Evolutionary conservation across 148 eudicot genomes (phyloP), one percentile per base, ranked within the genome.

Genomic region (Bassia scoparia): DNA sequence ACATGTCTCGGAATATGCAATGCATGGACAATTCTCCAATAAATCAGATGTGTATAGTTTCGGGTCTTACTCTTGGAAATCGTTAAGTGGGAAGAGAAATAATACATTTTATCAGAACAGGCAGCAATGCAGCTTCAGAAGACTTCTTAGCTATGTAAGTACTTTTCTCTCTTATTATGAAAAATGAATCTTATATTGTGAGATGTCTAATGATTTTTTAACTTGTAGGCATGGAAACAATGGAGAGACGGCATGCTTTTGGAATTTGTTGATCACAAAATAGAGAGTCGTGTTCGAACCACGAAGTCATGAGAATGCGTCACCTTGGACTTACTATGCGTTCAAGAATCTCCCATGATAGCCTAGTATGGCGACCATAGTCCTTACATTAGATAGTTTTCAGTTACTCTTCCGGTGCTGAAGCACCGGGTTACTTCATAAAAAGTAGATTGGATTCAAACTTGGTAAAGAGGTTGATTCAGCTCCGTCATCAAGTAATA

Each of bases 261-360:
- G 60, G 78, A 75, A 41, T n/a, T n/a, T 11, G 52, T 84, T 35
- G 80, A 84, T 26, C 52, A 69, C 48, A 62, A 67, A 17, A 17
- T 84, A 41, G 60, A 44, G 68, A 74, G 8, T 75, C 86, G 41
- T 71, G 38, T 52, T 73, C 78, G 23, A 67, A 9, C 18, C n/a
- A 38, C 9, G 82, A 84, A 66, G 82, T 78, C 0, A 56, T 65
- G 68, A 76, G 79, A n/a, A 61, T 84, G 86, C 74, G 59, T 84
- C 84, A 84, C 20, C 69, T 84, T 24, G 87, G 82, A n/a, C n/a
- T 69, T 86, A 38, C 68, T 86, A 67, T 88, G 89, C 6, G 83
- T 84, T 9, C 89, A 84, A 67, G 76, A 81, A 16, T 54, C 78
- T 21, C 37, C 41, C 2, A 74, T 13, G 23, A 68, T 34, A 78